A percentile compares a stretch with the other conserved stretches of the same genome.
Conservation (phyloP, 495 filamentous ascomycete species). For the Hyphodiscus hymeniophilus region DNA sequence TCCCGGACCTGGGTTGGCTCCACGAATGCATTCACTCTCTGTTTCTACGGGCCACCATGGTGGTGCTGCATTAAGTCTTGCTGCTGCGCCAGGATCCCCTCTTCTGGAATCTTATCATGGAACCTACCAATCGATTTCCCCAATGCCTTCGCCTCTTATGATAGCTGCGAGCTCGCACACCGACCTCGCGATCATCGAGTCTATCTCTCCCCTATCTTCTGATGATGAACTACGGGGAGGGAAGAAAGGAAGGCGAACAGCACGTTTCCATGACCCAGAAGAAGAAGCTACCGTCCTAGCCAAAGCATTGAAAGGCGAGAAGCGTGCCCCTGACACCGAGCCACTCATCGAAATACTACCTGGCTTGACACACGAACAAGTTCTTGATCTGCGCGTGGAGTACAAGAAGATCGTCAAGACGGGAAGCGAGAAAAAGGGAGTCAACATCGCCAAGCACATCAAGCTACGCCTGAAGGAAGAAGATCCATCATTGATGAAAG, state of each 20-base stretch:
- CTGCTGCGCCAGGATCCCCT: conserved; percentile 63
- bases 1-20: conserved; percentile 15
- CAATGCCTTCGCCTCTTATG: conserved; percentile 75
- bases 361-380: conserved; percentile 72
- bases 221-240: conserved; percentile 20
- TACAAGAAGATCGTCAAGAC: conserved; percentile 85
- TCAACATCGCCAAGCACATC: conserved; percentile 96
- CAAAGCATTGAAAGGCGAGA: conserved; percentile 61
- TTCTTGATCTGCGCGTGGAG: conserved; percentile 72
- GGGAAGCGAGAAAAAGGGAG: conserved; percentile 60
- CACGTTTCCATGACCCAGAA: conserved; percentile 66
- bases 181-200: conserved; percentile 12
- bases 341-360: conserved; percentile 79
- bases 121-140: conserved; percentile 90
- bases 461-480: conserved; percentile 67
- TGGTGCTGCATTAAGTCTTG: conserved; percentile 32
- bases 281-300: conserved; percentile 70
- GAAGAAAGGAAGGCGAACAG: conserved; percentile 39
- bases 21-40: conserved; percentile 36
- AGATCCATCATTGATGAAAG: conserved; percentile 66
- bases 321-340: conserved; percentile 55
- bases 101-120: conserved; percentile 89
- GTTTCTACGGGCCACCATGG: conserved; percentile 40
- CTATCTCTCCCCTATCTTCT: conserved; percentile 21
- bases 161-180: conserved; percentile 26